Percentiles rank a stretch among this genome's conserved stretches.
Conservation (phyloP, 805 yeast genomes). For the Kodamaea fukazawae region DNA sequence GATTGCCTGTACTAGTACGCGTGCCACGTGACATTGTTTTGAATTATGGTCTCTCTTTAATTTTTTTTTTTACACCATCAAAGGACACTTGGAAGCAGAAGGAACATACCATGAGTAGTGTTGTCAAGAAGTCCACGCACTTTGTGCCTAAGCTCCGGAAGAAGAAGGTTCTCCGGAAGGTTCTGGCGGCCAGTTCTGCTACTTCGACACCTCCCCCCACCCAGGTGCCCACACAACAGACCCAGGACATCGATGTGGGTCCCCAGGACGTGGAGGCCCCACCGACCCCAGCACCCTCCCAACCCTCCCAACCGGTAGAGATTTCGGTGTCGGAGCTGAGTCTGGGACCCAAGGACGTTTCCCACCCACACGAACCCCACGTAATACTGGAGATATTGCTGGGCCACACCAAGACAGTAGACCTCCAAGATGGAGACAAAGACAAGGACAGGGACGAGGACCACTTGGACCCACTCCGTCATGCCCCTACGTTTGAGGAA, state of each 20-base stretch:
- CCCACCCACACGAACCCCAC: too few species aligned
- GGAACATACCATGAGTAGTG: slow-evolving; percentile 40
- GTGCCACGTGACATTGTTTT: slow-evolving; percentile 4
- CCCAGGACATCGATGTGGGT: background rate
- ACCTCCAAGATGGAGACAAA: background rate
- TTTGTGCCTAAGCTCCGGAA: slow-evolving; percentile 57
- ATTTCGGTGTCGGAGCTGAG: too few species aligned
- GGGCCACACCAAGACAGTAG: slow-evolving; percentile 1
- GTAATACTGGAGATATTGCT: too few species aligned
- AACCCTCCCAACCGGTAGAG: too few species aligned
- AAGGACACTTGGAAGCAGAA: background rate
- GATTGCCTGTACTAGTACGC: background rate
- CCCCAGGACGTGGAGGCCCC: background rate
- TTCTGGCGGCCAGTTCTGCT: slow-evolving; percentile 7
- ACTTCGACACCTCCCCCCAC: slow-evolving; percentile 19
- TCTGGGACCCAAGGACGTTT: too few species aligned
- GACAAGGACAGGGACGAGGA: slow-evolving; percentile 16
- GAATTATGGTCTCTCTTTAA: background rate
- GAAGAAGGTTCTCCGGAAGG: slow-evolving; percentile 15
- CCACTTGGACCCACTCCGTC: slow-evolving; percentile 25
- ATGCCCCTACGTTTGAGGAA: slow-evolving; percentile 18
- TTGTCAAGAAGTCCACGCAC: slow-evolving; percentile 52
- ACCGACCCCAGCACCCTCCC: slow-evolving; percentile 12
- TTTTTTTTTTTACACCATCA: background rate
- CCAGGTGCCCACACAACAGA: slow-evolving; percentile 8